A percentile compares a stretch with the other conserved stretches of the same genome.
phyloP scores from a whole-genome alignment of 1,284 basidiomycete species.

The Moesziomyces parantarcticus region DNA sequence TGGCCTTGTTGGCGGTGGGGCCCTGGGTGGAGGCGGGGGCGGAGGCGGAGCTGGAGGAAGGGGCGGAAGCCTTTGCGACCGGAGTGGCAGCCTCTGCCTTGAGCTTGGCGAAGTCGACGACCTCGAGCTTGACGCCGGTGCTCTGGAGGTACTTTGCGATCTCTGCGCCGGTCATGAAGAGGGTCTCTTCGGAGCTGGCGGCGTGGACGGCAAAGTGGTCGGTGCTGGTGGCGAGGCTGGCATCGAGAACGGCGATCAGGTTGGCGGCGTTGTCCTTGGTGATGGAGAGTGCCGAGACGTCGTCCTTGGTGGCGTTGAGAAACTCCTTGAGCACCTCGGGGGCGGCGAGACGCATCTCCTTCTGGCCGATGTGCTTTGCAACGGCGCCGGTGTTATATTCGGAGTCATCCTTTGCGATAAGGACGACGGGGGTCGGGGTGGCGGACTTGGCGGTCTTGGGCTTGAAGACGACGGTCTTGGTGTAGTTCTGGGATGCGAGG shows the following conservation, averaged over 20 bases:
- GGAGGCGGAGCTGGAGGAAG: slow-evolving; percentile 33
- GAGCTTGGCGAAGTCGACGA: slow-evolving; percentile 57
- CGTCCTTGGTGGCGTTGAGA: slow-evolving; percentile 85
- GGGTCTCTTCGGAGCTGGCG: slow-evolving; percentile 58
- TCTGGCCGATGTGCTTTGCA: slow-evolving; percentile 84
- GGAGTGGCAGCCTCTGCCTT: slow-evolving; percentile 46
- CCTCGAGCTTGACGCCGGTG: slow-evolving; percentile 60
- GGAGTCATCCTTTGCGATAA: slow-evolving; percentile 84
- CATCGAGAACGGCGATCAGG: slow-evolving; percentile 56
- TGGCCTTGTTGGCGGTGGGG: slow-evolving; percentile 40
- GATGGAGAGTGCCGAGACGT: slow-evolving; percentile 69
- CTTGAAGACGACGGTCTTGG: slow-evolving; percentile 86
- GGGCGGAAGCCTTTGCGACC: slow-evolving; percentile 37
- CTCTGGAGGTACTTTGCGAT: slow-evolving; percentile 59
- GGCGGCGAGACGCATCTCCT: slow-evolving; percentile 87
- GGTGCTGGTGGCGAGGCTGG: slow-evolving; percentile 50
- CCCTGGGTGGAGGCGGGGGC: slow-evolving; percentile 45
- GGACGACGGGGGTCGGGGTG: slow-evolving; percentile 83
- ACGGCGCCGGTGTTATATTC: slow-evolving; percentile 77
- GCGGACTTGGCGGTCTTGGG: slow-evolving; percentile 90
- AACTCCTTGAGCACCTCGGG: slow-evolving; percentile 88
- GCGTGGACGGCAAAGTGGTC: slow-evolving; percentile 61
- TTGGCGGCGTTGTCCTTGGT: slow-evolving; percentile 54
- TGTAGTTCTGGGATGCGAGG: slow-evolving; percentile 35
- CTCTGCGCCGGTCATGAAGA: slow-evolving; percentile 61